Percentiles rank a stretch among this genome's conserved stretches.
Conservation (phyloP, 2,329 filamentous ascomycete genomes). For the Triangularia verruculosa region DNA sequence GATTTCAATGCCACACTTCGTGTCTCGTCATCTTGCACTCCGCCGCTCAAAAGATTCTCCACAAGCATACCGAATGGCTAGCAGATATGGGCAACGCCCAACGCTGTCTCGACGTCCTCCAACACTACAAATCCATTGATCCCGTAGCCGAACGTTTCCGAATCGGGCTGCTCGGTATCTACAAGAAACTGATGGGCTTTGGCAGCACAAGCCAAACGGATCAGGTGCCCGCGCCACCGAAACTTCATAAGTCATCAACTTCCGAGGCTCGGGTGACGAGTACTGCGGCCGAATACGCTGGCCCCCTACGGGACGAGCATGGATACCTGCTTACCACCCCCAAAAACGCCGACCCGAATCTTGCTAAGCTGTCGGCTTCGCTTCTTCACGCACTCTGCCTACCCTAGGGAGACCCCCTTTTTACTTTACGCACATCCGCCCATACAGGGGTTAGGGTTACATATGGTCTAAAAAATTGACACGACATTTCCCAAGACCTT, state of each 20-base stretch:
- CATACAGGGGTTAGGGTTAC: no score
- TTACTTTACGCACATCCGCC: no score
- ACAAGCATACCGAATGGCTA: conserved; percentile 27
- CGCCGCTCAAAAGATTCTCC: conserved; percentile 32
- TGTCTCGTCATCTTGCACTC: conserved; percentile 33
- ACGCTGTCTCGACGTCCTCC: conserved; percentile 29
- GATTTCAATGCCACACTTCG: conserved; percentile 33
- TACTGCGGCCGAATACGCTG: not conserved
- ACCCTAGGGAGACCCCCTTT: conserved; percentile 22
- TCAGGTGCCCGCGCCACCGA: conserved; percentile 14
- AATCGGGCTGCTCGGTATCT: conserved; percentile 19
- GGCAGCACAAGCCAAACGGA: not conserved
- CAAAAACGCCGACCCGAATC: not conserved
- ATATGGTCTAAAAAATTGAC: no score
- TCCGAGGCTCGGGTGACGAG: not conserved
- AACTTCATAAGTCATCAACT: not conserved
- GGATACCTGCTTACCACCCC: conserved; percentile 21
- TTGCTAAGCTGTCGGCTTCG: conserved; percentile 7
- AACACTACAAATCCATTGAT: conserved; percentile 17
- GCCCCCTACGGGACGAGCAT: not conserved
- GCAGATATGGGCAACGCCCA: conserved; percentile 29
- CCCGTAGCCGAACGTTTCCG: conserved; percentile 22
- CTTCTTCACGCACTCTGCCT: conserved; percentile 20
- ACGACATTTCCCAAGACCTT: no score
- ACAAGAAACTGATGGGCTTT: conserved; percentile 5